Evolutionary conservation across 106 monocot species (phyloP).

Genomic region (Apostasia shenzhenica): DNA sequence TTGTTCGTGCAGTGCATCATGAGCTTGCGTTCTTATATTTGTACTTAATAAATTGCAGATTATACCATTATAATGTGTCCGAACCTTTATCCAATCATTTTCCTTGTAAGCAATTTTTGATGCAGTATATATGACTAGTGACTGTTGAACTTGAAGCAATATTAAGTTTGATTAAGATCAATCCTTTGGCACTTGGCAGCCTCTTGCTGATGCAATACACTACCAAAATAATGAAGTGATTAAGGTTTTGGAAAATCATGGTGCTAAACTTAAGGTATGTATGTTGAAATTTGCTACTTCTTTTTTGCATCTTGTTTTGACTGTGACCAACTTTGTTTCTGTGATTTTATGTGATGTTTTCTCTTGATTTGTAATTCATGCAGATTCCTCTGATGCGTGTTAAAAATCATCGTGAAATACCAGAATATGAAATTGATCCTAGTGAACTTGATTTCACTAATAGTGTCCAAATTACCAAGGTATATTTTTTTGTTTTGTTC

Average conservation of each 20-base stretch:
- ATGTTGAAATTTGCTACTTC: not conserved
- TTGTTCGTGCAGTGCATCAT: no score
- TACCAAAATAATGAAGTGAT: conserved; percentile 77
- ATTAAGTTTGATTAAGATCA: no score
- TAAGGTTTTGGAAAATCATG: conserved; percentile 72
- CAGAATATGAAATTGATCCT: conserved; percentile 92
- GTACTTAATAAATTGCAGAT: no score
- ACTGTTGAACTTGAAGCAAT: no score
- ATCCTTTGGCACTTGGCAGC: conserved; percentile 31
- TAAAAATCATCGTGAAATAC: conserved; percentile 62
- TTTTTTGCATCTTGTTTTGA: not conserved
- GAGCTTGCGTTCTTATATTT: no score
- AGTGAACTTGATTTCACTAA: conserved; percentile 84
- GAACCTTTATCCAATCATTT: no score
- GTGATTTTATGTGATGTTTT: conserved; percentile 6
- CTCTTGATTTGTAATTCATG: conserved; percentile 6
- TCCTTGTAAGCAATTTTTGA: no score
- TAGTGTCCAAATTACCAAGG: conserved; percentile 76
- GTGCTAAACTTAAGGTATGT: conserved; percentile 68
- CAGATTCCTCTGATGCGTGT: conserved; percentile 92
- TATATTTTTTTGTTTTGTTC: conserved; percentile 9
- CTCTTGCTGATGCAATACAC: conserved; percentile 90
- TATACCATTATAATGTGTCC: no score
- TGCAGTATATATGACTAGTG: no score
- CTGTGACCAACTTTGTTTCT: not conserved